These are phyloP conservation scores for Cucumis melo DNA, from an alignment of 306 rosid species.

Conservation along the genomic window DNA sequence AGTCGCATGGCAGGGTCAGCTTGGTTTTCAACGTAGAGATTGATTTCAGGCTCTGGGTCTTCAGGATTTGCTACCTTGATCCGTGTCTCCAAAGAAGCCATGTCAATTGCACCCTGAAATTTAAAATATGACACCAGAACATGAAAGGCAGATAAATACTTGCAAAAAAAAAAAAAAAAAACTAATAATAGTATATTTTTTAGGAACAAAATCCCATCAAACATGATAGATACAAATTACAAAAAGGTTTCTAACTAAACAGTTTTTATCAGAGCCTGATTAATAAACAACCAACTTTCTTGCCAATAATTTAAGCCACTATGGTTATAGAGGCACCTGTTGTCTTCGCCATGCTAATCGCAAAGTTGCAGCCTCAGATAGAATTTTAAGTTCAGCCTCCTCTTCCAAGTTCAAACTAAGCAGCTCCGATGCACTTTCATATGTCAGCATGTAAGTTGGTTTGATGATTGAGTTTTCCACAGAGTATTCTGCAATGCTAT, in stretches of 20 bases:
- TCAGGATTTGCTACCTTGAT: slow-evolving; percentile 80
- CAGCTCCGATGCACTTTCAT: slow-evolving; percentile 91
- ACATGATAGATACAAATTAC: not conserved
- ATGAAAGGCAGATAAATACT: not conserved
- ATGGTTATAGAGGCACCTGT: slow-evolving; percentile 35
- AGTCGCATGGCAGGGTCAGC: slow-evolving; percentile 93
- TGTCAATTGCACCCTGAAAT: slow-evolving; percentile 80
- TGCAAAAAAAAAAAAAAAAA: not conserved
- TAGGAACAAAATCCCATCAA: not conserved
- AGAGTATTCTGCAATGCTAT: slow-evolving; percentile 86
- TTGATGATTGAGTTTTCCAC: slow-evolving; percentile 73
- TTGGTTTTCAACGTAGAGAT: slow-evolving; percentile 86
- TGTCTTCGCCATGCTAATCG: slow-evolving; percentile 66
- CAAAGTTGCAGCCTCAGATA: slow-evolving; percentile 83
- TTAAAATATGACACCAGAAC: slow-evolving; percentile 5
- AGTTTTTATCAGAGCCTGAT: not conserved
- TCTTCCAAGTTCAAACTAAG: slow-evolving; percentile 78
- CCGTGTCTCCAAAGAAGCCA: slow-evolving; percentile 67
- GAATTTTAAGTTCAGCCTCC: slow-evolving; percentile 69
- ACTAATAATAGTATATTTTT: not conserved
- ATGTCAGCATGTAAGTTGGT: slow-evolving; percentile 94
- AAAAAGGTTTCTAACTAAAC: not conserved
- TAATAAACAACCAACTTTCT: not conserved
- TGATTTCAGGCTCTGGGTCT: slow-evolving; percentile 67
- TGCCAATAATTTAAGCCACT: not conserved